Evolutionary conservation across 2,329 filamentous ascomycete genomes (phyloP).

Genomic region (Talaromyces sp.): DNA sequence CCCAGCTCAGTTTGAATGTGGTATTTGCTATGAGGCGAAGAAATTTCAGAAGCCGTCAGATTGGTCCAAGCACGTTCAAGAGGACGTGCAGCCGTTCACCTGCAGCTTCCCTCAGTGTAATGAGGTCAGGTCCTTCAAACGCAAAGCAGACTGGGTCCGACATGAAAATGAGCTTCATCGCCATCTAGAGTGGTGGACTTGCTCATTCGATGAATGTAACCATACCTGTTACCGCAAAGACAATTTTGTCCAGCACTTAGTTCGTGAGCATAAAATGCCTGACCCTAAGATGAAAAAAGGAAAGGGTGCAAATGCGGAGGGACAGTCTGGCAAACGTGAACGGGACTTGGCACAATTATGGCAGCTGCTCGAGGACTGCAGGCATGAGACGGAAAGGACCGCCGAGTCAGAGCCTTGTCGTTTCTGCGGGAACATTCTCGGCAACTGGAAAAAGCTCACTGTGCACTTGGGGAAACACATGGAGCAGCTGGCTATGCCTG

Average conservation of each 20-base stretch:
- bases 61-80: conserved; percentile 95
- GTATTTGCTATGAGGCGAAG: conserved; percentile 81
- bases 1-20: conserved; percentile 87
- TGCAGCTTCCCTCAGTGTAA: conserved; percentile 84
- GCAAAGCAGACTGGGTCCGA: conserved; percentile 93
- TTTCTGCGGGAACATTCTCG: conserved; percentile 81
- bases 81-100: conserved; percentile 90
- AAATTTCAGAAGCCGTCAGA: conserved; percentile 89
- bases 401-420: conserved; percentile 79
- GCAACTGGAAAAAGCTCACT: conserved; percentile 88
- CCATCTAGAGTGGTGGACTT: conserved; percentile 89
- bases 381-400: conserved; percentile 65
- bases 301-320: conserved; percentile 53
- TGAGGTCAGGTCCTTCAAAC: conserved; percentile 89
- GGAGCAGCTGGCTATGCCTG: conserved; percentile 85
- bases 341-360: conserved; percentile 65
- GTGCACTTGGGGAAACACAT: conserved; percentile 94
- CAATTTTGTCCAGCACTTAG: conserved; percentile 90
- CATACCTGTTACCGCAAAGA: conserved; percentile 86
- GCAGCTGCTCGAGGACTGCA: conserved; percentile 77
- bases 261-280: conserved; percentile 83
- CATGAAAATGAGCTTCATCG: conserved; percentile 92
- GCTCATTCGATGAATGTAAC: conserved; percentile 75
- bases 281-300: conserved; percentile 78
- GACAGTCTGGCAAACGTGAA: conserved; percentile 25